phyloP scores from a whole-genome alignment of 208 protist species.

The Crithidia bombi region DNA sequence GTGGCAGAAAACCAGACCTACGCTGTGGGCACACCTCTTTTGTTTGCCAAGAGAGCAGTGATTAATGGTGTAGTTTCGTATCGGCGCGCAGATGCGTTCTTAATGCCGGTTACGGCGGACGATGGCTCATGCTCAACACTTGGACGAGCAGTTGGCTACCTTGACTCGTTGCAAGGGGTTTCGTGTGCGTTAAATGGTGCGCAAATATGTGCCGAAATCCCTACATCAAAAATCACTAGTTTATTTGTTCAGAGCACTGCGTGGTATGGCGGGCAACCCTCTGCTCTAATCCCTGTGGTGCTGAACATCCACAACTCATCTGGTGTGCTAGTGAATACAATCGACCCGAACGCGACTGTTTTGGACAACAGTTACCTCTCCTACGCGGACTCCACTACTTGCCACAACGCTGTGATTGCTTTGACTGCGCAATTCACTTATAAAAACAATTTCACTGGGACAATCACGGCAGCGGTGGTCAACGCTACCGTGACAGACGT shows the following conservation, averaged over 20 bases:
- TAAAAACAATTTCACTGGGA: constrained; percentile 32
- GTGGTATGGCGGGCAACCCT: constrained; percentile 7
- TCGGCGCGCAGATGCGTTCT: constrained; percentile 41
- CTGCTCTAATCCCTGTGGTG: constrained; percentile 34
- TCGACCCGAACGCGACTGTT: constrained; percentile 31
- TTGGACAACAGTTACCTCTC: constrained; percentile 32
- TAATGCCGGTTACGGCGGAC: constrained; percentile 35
- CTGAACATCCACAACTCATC: constrained; percentile 42
- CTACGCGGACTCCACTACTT: constrained; percentile 37
- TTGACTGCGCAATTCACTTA: constrained; percentile 44
- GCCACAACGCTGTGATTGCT: constrained; percentile 53
- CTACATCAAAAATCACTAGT: constrained; percentile 45
- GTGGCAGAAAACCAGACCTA: constrained; percentile 15
- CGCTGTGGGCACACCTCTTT: constrained; percentile 35
- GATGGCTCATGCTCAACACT: constrained; percentile 52
- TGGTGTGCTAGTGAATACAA: constrained; percentile 33
- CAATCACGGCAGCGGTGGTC: constrained; percentile 32
- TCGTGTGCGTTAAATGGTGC: constrained; percentile 52
- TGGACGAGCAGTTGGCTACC: constrained; percentile 47
- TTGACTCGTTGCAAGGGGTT: constrained; percentile 54
- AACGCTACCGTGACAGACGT: constrained; percentile 35
- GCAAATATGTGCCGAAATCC: constrained; percentile 51
- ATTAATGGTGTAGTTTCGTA: constrained; percentile 25
- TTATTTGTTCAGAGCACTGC: constrained; percentile 46
- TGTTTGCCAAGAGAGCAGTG: constrained; percentile 32